Evolutionary conservation across 2,329 filamentous ascomycete genomes (phyloP), one percentile per base, ranked within the genome.

Genomic region (Fusarium haematococcum): DNA sequence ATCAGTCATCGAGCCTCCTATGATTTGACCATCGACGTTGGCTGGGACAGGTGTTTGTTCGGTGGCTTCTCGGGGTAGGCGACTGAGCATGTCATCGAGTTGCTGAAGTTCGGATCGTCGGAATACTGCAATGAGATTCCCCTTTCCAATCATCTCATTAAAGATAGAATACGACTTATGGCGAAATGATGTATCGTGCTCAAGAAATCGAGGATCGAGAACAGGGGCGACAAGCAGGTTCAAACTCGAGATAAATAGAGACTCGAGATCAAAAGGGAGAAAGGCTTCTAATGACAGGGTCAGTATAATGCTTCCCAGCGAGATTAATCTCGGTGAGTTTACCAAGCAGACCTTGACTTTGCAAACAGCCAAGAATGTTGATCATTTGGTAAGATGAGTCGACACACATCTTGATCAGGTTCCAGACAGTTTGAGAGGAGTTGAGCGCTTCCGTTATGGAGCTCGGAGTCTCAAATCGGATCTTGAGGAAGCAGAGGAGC

Each of bases 301-400:
- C 9, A 63, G 65, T 27, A 64, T 25, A 4, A 3, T 1, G 6
- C 13, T 3, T 5, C 7, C 11, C 9, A 2, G 18, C 18, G 32
- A 63, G 39, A 63, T 43, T 11, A n/a, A 52, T 54, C 60, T 65
- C 63, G 6, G 70, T 23, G 6, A 11, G 54, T 75, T 74, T 79
- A 88, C 86, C 86, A 3, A 88, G 80, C 20, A 88, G 80, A 8
- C 83, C 83, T 72, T 88, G 86, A 14, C 80, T 79, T 72, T 85
- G 83, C 27, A 88, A 78, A 41, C 81, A 83, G 63, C 81, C 80
- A 3, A 88, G 82, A 27, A 88, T 83, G 2, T 81, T 75, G 50
- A 82, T 78, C 75, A 74, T 80, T 64, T 81, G 78, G 18, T 79
- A 74, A 2, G 80, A 81, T 18, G 81, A 82, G 54, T 83, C 81